Evolutionary conservation across 2,329 filamentous ascomycete genomes (phyloP).

Genomic region (Penicillium sp.): DNA sequence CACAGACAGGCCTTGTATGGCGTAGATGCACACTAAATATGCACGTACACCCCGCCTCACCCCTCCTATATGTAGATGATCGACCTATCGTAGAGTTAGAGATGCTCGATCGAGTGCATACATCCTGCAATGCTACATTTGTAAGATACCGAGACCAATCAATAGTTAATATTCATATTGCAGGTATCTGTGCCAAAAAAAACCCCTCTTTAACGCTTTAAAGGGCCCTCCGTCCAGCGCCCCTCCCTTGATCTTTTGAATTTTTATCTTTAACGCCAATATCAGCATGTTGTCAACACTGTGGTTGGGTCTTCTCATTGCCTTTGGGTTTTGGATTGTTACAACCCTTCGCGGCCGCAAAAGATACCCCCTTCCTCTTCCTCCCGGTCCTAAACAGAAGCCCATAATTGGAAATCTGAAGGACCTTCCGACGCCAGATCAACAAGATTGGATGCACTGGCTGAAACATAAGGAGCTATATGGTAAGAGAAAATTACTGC

Average conservation of each 20-base stretch:
- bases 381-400: conserved; percentile 51
- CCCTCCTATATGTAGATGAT: neutral
- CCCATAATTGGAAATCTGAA: conserved; percentile 52
- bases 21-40: neutral
- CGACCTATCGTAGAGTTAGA: neutral
- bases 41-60: neutral
- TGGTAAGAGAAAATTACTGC: conserved; percentile 15
- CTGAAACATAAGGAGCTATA: conserved; percentile 43
- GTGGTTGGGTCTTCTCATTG: neutral
- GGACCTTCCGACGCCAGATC: conserved; percentile 46
- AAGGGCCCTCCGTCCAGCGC: too few relatives aligned
- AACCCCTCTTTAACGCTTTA: neutral
- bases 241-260: neutral
- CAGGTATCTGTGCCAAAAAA: neutral
- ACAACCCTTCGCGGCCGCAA: neutral
- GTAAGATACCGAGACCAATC: neutral
- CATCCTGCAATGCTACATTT: neutral
- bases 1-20: neutral
- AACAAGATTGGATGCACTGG: conserved; percentile 44
- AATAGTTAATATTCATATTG: neutral
- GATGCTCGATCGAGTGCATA: neutral
- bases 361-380: conserved; percentile 31
- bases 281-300: neutral
- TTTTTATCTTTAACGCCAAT: neutral
- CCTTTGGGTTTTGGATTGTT: neutral